Conservation (phyloP, 495 filamentous ascomycete species). For the Xylaria bambusicola region DNA sequence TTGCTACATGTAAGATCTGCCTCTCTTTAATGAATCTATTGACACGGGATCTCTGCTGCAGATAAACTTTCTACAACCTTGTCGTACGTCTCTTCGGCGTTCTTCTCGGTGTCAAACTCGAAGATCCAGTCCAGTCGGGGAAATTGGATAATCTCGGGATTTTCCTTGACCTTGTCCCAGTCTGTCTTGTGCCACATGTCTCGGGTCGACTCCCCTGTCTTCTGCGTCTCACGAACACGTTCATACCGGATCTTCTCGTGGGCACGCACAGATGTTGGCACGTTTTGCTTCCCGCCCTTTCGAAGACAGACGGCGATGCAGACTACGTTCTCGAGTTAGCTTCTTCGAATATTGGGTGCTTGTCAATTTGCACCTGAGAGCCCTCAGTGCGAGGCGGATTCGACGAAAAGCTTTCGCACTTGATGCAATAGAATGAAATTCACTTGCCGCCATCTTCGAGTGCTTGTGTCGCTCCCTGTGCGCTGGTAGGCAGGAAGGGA, state of each 20-base stretch:
- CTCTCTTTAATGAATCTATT: neutral
- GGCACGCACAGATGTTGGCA: conserved; percentile 46
- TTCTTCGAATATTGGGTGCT: too few relatives aligned
- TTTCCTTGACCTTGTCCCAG: conserved; percentile 52
- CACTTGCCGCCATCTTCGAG: conserved; percentile 57
- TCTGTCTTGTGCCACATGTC: conserved; percentile 61
- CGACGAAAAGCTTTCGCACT: too few relatives aligned
- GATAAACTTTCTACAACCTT: conserved; percentile 31
- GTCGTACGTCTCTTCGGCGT: conserved; percentile 56
- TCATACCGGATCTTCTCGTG: conserved; percentile 56
- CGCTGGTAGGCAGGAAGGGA: conserved; percentile 63
- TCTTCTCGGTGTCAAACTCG: conserved; percentile 54
- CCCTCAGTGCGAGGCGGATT: neutral
- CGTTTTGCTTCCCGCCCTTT: conserved; percentile 53
- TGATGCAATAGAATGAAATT: too few relatives aligned
- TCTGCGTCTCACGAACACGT: conserved; percentile 49
- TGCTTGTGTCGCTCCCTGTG: conserved; percentile 65
- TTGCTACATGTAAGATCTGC: neutral
- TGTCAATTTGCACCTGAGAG: neutral
- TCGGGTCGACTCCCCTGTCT: conserved; percentile 55
- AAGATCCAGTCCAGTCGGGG: conserved; percentile 62
- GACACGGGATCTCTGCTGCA: neutral
- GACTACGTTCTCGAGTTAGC: conserved; percentile 30
- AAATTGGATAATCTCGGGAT: conserved; percentile 55
- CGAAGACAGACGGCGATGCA: conserved; percentile 60